These are phyloP conservation scores for Drechslera avenae DNA, from an alignment of 2,329 filamentous ascomycete species.

Conservation along the genomic window DNA sequence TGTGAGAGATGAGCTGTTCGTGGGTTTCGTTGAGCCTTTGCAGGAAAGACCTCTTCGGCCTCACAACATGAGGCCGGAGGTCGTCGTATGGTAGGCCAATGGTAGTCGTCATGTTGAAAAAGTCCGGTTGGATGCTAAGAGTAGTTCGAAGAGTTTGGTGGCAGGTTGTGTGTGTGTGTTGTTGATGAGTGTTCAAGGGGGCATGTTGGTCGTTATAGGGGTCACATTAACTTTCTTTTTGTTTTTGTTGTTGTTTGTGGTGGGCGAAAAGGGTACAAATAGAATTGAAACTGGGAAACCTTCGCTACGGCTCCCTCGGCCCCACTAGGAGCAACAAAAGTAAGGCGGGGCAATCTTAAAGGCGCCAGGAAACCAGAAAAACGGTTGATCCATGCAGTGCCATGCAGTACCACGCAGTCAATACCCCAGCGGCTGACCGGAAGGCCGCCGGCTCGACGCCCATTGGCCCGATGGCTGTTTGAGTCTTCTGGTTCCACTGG, in stretches of 20 bases:
- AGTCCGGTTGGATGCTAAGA: neutral
- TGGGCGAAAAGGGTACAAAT: slow-evolving; percentile 10
- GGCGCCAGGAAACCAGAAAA: slow-evolving; percentile 5
- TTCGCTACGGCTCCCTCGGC: slow-evolving; percentile 7
- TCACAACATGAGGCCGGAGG: slow-evolving; percentile 11
- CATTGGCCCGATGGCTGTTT: neutral
- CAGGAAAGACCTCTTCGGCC: slow-evolving; percentile 22
- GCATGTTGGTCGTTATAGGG: neutral
- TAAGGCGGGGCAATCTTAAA: slow-evolving; percentile 14
- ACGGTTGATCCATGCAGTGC: slow-evolving; percentile 16
- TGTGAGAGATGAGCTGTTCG: slow-evolving; percentile 14
- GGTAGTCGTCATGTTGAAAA: slow-evolving; percentile 18
- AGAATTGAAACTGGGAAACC: slow-evolving; percentile 11
- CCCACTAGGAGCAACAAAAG: slow-evolving; percentile 9
- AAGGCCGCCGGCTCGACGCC: neutral
- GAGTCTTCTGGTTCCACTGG: neutral
- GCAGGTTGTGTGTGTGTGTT: neutral
- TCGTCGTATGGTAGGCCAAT: slow-evolving; percentile 18
- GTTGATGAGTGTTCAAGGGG: slow-evolving; percentile 6
- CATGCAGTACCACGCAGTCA: slow-evolving; percentile 1
- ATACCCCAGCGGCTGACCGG: slow-evolving; percentile 2
- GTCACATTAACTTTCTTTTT: slow-evolving; percentile 6
- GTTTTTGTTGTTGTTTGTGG: slow-evolving; percentile 10
- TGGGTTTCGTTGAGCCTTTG: slow-evolving; percentile 20
- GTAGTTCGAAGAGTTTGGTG: neutral